phyloP scores from a whole-genome alignment of 1,284 basidiomycete species.

The Neotropicomus parvogracilis region DNA sequence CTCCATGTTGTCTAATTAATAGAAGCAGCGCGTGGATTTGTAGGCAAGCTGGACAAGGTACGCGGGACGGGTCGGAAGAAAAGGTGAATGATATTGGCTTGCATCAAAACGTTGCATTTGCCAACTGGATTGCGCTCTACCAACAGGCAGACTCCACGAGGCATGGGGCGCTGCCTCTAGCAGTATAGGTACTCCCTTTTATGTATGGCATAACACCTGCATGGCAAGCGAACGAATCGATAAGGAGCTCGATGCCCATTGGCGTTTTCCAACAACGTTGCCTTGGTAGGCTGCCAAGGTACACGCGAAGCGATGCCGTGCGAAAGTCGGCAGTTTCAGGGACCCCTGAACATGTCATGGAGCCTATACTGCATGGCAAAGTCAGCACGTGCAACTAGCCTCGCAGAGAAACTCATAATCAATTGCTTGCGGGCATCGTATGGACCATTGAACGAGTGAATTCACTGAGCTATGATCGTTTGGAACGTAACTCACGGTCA shows the following conservation, averaged over 20 bases:
- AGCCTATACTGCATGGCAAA: conserved; percentile 3
- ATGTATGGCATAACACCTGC: conserved; percentile 1
- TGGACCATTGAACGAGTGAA: neutral
- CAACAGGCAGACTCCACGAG: conserved; percentile 27
- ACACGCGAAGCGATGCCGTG: neutral
- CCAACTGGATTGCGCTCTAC: conserved; percentile 11
- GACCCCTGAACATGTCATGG: no score
- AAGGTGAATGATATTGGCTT: neutral
- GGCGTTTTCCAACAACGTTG: conserved; percentile 6
- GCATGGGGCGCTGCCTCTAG: conserved; percentile 4
- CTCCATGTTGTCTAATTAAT: neutral
- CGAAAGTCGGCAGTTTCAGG: neutral
- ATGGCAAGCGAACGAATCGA: neutral
- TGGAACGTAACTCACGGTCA: neutral
- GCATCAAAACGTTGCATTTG: conserved; percentile 15
- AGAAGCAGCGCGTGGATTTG: conserved; percentile 4
- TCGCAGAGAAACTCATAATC: no score
- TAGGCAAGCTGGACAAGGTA: neutral
- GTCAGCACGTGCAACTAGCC: neutral
- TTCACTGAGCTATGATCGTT: neutral
- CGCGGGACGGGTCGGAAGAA: neutral
- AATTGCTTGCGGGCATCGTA: neutral
- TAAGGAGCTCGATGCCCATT: neutral
- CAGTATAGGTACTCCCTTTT: neutral
- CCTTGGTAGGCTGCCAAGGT: conserved; percentile 15